Conservation (phyloP, 768 basidiomycete species). For the Lenzites betulinus region DNA sequence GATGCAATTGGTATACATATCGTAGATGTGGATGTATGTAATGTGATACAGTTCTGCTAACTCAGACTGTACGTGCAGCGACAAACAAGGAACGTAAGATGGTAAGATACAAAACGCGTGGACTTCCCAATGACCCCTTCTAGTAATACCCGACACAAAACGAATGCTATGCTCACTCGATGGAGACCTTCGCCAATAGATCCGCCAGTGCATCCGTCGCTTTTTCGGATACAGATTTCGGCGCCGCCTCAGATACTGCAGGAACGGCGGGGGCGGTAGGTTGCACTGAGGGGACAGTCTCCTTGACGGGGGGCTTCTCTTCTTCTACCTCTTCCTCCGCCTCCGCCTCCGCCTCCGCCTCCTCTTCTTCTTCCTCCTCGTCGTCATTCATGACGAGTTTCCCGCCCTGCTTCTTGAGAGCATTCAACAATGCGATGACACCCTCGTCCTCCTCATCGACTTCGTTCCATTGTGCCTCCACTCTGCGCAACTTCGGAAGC, state of each 20-base stretch:
- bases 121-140: conserved; percentile 6
- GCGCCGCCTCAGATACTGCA: conserved; percentile 6
- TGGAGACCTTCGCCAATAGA: conserved; percentile 62
- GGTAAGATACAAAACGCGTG: conserved; percentile 16
- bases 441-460: conserved; percentile 74
- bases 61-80: background rate
- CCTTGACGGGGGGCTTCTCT: conserved; percentile 31
- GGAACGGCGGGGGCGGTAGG: conserved; percentile 2
- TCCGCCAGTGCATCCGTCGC: conserved; percentile 63
- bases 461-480: conserved; percentile 94
- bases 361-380: conserved; percentile 71
- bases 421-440: conserved; percentile 52
- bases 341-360: conserved; percentile 42
- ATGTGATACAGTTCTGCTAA: conserved; percentile 3
- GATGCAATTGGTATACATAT: conserved; percentile 18
- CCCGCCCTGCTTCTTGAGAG: conserved; percentile 66
- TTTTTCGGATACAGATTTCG: conserved; percentile 34
- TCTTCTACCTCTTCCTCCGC: conserved; percentile 42
- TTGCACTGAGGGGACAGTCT: conserved; percentile 29
- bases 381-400: conserved; percentile 71
- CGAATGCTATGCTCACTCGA: conserved; percentile 11
- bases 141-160: background rate
- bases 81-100: conserved; percentile 1
- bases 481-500: conserved; percentile 55
- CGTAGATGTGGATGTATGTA: conserved; percentile 8